Evolutionary conservation across 192 early-diverging fungal genomes (phyloP).

Genomic region (Entomortierella beljakovae): DNA sequence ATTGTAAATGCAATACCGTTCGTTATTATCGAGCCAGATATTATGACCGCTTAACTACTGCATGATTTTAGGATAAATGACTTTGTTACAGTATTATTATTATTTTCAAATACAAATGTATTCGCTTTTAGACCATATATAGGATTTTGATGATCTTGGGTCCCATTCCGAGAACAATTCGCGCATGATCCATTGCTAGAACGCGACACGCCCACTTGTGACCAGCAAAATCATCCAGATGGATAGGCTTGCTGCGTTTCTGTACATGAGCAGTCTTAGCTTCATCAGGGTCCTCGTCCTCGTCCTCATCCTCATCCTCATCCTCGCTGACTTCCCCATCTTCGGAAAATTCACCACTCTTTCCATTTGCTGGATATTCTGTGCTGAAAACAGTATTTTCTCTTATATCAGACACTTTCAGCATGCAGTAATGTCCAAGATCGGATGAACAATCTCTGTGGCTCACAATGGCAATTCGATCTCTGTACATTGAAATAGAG

Average conservation of each 20-base stretch:
- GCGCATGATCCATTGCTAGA: slow-evolving; percentile 42
- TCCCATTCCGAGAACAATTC: slow-evolving; percentile 39
- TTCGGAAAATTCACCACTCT: not conserved
- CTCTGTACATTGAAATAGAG: slow-evolving; percentile 38
- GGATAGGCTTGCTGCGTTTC: slow-evolving; percentile 11
- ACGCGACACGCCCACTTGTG: slow-evolving; percentile 27
- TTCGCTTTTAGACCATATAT: slow-evolving; percentile 24
- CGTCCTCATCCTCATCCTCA: not conserved
- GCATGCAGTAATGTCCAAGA: slow-evolving; percentile 36
- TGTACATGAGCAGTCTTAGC: not conserved
- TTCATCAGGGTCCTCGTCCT: not conserved
- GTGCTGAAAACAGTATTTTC: slow-evolving; percentile 20
- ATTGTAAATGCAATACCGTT: too few relatives aligned
- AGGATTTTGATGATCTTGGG: slow-evolving; percentile 31
- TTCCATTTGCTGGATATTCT: slow-evolving; percentile 16
- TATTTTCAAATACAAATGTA: too few relatives aligned
- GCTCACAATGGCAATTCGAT: slow-evolving; percentile 38
- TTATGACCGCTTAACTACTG: too few relatives aligned
- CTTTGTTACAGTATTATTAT: too few relatives aligned
- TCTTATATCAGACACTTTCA: slow-evolving; percentile 18
- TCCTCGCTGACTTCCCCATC: not conserved
- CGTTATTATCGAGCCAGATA: too few relatives aligned
- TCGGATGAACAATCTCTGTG: slow-evolving; percentile 28
- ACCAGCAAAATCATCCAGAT: slow-evolving; percentile 14
- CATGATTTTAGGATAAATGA: too few relatives aligned